These are phyloP conservation scores for Dicorynia guianensis DNA, from an alignment of 306 rosid genomes.

Conservation along the genomic window DNA sequence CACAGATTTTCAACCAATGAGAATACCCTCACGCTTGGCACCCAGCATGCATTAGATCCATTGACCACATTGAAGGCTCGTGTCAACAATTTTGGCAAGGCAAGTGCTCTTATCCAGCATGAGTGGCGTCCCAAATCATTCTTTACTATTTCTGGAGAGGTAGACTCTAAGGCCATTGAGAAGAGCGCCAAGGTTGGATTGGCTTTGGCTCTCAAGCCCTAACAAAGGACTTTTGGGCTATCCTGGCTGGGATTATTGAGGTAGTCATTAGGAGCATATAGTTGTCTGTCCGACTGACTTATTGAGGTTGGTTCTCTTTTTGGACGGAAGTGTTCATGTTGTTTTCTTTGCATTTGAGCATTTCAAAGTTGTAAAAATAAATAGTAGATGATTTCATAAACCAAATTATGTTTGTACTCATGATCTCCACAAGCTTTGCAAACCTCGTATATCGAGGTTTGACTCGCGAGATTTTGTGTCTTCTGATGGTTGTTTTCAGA, in stretches of 20 bases:
- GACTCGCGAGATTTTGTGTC: conserved; percentile 8
- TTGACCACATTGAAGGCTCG: conserved; percentile 86
- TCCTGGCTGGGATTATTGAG: conserved; percentile 48
- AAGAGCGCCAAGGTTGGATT: conserved; percentile 93
- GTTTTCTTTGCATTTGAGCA: conserved; percentile 39
- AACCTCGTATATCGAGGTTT: conserved; percentile 28
- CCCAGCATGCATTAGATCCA: conserved; percentile 85
- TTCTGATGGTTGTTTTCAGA: not conserved
- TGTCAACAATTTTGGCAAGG: conserved; percentile 77
- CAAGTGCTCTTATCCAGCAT: conserved; percentile 91
- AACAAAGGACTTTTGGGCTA: conserved; percentile 47
- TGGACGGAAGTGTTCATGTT: conserved; percentile 33
- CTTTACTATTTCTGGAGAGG: conserved; percentile 86
- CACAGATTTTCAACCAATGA: conserved; percentile 73
- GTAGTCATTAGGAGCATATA: conserved; percentile 55
- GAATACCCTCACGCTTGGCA: conserved; percentile 79
- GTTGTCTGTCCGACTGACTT: conserved; percentile 47
- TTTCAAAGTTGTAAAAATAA: conserved; percentile 48
- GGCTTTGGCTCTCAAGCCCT: conserved; percentile 92
- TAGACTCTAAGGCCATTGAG: conserved; percentile 86
- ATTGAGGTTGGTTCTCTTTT: conserved; percentile 40
- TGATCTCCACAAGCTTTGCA: conserved; percentile 26
- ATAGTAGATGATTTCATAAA: conserved; percentile 36
- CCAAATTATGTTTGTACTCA: conserved; percentile 20
- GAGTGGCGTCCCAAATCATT: conserved; percentile 98